Evolutionary conservation across 108 stramenopile species (phyloP).

Genomic region (Fragilariopsis cylindrus): DNA sequence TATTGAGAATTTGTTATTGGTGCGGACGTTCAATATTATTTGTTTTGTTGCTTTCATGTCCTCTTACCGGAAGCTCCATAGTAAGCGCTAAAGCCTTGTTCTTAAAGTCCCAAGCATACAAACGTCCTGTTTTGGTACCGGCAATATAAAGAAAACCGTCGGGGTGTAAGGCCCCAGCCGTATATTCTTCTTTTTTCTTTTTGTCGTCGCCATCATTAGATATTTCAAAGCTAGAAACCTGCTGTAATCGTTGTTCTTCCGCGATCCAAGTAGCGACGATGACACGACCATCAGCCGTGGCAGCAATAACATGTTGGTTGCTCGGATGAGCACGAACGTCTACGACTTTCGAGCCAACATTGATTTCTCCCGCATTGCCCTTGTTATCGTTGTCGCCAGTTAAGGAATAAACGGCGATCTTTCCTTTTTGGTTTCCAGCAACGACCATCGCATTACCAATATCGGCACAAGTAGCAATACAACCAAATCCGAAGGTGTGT

Average conservation of each 20-base stretch:
- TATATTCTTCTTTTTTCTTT: conserved; percentile 28
- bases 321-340: conserved; percentile 58
- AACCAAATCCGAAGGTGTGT: conserved; percentile 36
- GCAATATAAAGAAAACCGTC: conserved; percentile 89
- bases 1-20: too few species aligned
- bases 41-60: neutral
- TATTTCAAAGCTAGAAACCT: neutral
- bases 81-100: conserved; percentile 61
- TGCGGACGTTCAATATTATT: too few species aligned
- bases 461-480: conserved; percentile 25
- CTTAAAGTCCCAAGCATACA: conserved; percentile 88
- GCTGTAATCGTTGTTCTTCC: conserved; percentile 19
- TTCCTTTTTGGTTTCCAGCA: conserved; percentile 26
- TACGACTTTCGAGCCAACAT: conserved; percentile 48
- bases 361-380: conserved; percentile 26
- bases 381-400: conserved; percentile 24
- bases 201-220: neutral
- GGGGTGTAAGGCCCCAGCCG: conserved; percentile 80
- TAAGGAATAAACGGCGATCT: conserved; percentile 25
- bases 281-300: conserved; percentile 15
- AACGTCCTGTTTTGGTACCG: conserved; percentile 53
- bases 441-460: conserved; percentile 26
- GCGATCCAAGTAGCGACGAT: conserved; percentile 32
- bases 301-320: conserved; percentile 43
- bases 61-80: conserved; percentile 29